Conservation (phyloP, 129 eudicot genomes). For the Ambrosia trifida region DNA sequence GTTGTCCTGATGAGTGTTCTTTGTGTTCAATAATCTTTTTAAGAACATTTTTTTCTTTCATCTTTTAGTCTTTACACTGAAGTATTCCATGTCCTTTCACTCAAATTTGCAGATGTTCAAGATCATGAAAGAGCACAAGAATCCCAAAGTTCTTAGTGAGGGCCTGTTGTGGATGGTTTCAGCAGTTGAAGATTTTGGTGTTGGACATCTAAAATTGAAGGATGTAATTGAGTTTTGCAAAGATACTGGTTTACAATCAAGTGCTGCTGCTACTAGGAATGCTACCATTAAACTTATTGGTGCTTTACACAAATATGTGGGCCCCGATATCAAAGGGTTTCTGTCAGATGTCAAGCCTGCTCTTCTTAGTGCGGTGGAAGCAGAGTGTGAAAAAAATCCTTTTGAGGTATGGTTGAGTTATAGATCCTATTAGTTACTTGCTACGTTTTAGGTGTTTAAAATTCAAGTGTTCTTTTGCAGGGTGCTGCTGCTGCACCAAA, state of each 20-base stretch:
- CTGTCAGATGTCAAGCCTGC: conserved; percentile 96
- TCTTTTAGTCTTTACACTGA: background rate
- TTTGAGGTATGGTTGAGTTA: conserved; percentile 61
- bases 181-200: conserved; percentile 93
- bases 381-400: conserved; percentile 97
- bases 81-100: conserved; percentile 8
- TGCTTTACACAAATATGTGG: conserved; percentile 79
- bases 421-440: background rate
- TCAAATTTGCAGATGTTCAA: conserved; percentile 57
- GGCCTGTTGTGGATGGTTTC: conserved; percentile 97
- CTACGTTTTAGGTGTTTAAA: background rate
- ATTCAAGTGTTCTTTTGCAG: conserved; percentile 37
- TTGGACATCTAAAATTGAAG: conserved; percentile 77
- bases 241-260: conserved; percentile 93
- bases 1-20: background rate
- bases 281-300: conserved; percentile 90
- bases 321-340: conserved; percentile 95
- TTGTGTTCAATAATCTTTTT: background rate
- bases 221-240: conserved; percentile 98
- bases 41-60: background rate
- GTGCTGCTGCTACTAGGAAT: conserved; percentile 99
- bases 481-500: conserved; percentile 88
- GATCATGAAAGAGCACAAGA: conserved; percentile 99
- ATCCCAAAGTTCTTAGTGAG: conserved; percentile 98
- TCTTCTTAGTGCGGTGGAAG: conserved; percentile 95